These are phyloP conservation scores for Pelargonium nanum DNA, from an alignment of 345 rosid genomes.

Conservation along the genomic window DNA sequence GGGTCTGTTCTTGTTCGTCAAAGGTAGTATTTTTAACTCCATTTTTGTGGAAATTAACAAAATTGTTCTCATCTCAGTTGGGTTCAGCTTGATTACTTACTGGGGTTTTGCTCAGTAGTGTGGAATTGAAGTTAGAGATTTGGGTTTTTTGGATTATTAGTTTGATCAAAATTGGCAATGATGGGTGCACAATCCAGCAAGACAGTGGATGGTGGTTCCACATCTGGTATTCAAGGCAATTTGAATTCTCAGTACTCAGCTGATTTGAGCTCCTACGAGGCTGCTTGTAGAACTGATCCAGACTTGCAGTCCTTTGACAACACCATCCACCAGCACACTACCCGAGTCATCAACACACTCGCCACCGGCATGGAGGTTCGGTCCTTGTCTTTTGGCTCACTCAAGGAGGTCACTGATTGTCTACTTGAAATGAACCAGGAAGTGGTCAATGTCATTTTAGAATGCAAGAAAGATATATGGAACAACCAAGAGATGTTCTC, in stretches of 20 bases:
- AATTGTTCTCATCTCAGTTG: too few relatives aligned
- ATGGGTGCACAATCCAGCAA: background rate
- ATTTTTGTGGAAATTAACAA: too few relatives aligned
- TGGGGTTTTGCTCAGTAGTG: too few relatives aligned
- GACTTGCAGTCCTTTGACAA: conserved; percentile 47
- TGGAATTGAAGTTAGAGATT: background rate
- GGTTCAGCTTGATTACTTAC: too few relatives aligned
- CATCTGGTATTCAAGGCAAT: conserved; percentile 8
- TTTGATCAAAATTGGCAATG: background rate
- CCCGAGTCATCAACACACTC: conserved; percentile 41
- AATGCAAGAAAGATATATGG: conserved; percentile 56
- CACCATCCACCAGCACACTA: conserved; percentile 48
- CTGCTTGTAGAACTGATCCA: conserved; percentile 58
- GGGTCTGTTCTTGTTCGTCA: too few relatives aligned
- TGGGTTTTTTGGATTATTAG: background rate
- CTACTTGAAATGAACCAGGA: conserved; percentile 71
- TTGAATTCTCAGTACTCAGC: conserved; percentile 16
- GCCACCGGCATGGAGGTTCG: conserved; percentile 37
- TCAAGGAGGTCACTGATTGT: conserved; percentile 21
- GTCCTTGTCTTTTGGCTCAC: conserved; percentile 39
- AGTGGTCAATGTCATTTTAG: conserved; percentile 45
- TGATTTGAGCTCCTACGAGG: conserved; percentile 50
- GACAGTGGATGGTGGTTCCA: conserved; percentile 2
- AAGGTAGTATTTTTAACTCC: too few relatives aligned
- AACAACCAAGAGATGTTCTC: conserved; percentile 41